Evolutionary conservation across 1,284 basidiomycete genomes (phyloP).

Genomic region (Austroboletus niveus): DNA sequence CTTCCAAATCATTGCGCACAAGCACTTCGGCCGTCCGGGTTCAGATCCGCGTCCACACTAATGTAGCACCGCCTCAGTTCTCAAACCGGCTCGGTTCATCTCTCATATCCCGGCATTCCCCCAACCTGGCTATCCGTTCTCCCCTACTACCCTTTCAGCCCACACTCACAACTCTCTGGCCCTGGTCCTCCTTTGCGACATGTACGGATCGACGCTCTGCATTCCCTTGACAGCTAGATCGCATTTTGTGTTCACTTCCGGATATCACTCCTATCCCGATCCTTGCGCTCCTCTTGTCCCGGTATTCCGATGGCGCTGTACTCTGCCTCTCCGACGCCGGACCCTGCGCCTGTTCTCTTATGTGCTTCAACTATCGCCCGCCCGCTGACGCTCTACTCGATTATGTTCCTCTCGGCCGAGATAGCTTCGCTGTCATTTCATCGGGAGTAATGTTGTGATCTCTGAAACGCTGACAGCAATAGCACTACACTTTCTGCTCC

Average conservation of each 20-base stretch:
- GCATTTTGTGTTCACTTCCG: background rate
- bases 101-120: slow-evolving; percentile 3
- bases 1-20: slow-evolving; percentile 8
- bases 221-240: background rate
- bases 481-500: slow-evolving; percentile 5
- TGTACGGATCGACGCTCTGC: slow-evolving; percentile 24
- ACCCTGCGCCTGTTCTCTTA: background rate
- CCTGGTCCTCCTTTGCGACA: slow-evolving; percentile 21
- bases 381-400: slow-evolving; percentile 7
- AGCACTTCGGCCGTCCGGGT: slow-evolving; percentile 2
- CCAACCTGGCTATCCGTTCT: slow-evolving; percentile 5
- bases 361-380: background rate
- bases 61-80: slow-evolving; percentile 3
- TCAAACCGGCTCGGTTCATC: slow-evolving; percentile 22
- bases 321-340: background rate
- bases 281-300: background rate
- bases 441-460: background rate
- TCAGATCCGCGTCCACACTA: slow-evolving; percentile 15
- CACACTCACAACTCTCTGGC: background rate
- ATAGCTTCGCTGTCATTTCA: slow-evolving; percentile 1
- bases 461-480: slow-evolving; percentile 3
- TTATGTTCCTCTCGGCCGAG: slow-evolving; percentile 9
- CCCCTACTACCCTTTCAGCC: slow-evolving; percentile 1
- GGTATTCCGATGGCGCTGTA: slow-evolving; percentile 5
- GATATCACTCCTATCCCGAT: slow-evolving; percentile 2